Percentiles rank a stretch among this genome's conserved stretches.
Conservation (phyloP, 2,329 filamentous ascomycete genomes). For the Ascochyta clinopodiicola region DNA sequence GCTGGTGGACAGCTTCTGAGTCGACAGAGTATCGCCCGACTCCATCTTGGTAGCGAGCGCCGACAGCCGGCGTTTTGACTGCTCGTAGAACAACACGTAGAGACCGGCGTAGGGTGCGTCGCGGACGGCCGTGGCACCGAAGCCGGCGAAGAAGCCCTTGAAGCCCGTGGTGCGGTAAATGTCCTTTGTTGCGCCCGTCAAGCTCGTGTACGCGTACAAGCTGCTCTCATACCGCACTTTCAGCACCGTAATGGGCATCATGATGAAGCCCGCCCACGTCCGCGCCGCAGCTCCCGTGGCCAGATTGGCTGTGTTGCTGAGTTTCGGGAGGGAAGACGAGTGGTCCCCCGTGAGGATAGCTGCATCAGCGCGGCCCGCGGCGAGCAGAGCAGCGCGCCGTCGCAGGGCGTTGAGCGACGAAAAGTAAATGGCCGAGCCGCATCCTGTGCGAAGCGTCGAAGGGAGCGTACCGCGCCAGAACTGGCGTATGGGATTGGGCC, state of each 20-base stretch:
- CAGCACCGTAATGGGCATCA: conserved; percentile 96
- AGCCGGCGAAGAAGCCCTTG: conserved; percentile 89
- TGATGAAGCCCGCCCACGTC: conserved; percentile 83
- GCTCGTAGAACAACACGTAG: conserved; percentile 94
- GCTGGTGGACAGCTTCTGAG: conserved; percentile 30
- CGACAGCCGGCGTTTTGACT: conserved; percentile 71
- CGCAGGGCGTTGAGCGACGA: conserved; percentile 83
- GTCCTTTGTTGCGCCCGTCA: conserved; percentile 74
- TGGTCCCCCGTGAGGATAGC: conserved; percentile 25
- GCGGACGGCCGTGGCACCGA: conserved; percentile 88
- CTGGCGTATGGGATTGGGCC: conserved; percentile 69
- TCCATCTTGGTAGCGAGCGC: conserved; percentile 39
- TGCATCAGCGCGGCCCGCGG: conserved; percentile 23
- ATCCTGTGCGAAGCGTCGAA: conserved; percentile 89
- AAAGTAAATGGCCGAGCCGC: conserved; percentile 94
- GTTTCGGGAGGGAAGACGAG: conserved; percentile 79
- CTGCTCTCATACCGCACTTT: conserved; percentile 96
- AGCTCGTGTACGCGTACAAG: conserved; percentile 81
- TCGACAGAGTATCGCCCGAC: conserved; percentile 23
- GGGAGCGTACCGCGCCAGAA: conserved; percentile 95
- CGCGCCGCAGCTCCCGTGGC: conserved; percentile 83
- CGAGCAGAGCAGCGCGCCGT: conserved; percentile 61
- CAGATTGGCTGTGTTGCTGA: conserved; percentile 85
- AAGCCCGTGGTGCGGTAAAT: conserved; percentile 76
- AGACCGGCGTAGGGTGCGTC: conserved; percentile 97